Evolutionary conservation across 148 eudicot genomes (phyloP).

Genomic region (Diospyros lotus): DNA sequence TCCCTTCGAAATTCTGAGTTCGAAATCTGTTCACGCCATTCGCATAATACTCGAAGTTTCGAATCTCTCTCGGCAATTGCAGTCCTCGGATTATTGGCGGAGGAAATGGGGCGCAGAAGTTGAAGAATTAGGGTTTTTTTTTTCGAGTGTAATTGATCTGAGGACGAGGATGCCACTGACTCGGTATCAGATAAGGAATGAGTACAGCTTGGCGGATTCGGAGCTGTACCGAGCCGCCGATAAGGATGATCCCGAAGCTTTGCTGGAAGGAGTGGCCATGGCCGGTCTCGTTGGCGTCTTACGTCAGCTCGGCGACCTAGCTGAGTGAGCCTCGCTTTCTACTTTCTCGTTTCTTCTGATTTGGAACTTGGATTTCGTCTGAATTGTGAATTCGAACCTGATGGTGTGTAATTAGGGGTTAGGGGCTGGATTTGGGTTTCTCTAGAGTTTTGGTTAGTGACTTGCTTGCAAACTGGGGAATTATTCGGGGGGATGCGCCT

Average conservation of each 20-base stretch:
- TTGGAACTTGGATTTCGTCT: background rate
- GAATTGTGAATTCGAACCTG: background rate
- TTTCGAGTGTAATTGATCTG: background rate
- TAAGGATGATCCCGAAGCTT: conserved; percentile 94
- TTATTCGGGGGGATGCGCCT: background rate
- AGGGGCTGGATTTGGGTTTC: background rate
- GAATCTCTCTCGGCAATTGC: conserved; percentile 4
- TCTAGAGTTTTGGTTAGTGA: background rate
- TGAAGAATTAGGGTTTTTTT: conserved; percentile 11
- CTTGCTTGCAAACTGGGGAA: background rate
- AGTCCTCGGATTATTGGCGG: conserved; percentile 1
- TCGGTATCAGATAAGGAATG: conserved; percentile 70
- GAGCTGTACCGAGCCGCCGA: conserved; percentile 81
- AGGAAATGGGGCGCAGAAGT: conserved; percentile 5
- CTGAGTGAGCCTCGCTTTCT: conserved; percentile 54
- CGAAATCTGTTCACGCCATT: background rate
- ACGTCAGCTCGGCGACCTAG: conserved; percentile 97
- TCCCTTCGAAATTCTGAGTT: background rate
- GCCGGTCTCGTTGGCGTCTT: conserved; percentile 95
- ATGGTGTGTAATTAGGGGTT: background rate
- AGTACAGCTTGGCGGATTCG: conserved; percentile 86
- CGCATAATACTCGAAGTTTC: background rate
- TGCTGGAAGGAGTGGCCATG: conserved; percentile 96
- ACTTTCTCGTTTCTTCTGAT: background rate
- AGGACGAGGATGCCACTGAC: conserved; percentile 58